Percentiles rank a stretch among this genome's conserved stretches.
Conservation (phyloP, 192 early-diverging fungal genomes). For the Linnemannia zychae region DNA sequence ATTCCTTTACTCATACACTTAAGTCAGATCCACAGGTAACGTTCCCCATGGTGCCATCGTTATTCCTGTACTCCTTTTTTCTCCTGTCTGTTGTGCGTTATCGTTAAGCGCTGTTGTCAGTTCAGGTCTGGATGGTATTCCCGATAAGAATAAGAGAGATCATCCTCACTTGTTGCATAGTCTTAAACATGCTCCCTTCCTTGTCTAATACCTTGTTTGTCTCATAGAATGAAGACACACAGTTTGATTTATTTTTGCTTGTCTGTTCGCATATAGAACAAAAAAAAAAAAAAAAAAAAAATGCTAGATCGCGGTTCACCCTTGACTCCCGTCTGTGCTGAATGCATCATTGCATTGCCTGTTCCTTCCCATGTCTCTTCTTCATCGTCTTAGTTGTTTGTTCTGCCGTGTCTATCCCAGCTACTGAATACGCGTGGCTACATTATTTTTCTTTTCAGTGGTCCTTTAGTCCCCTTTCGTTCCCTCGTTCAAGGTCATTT, state of each 20-base stretch:
- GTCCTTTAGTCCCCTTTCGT: neutral
- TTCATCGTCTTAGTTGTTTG: neutral
- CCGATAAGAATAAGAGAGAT: neutral
- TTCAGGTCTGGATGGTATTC: neutral
- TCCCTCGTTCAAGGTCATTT: neutral
- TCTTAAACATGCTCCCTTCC: neutral
- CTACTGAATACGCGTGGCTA: no score
- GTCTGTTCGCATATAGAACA: neutral
- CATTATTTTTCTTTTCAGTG: no score
- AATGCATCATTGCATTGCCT: neutral
- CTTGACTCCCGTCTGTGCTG: slow-evolving; percentile 1
- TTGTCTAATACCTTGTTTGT: neutral
- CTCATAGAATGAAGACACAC: no score
- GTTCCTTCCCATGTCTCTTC: neutral
- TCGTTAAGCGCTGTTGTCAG: neutral
- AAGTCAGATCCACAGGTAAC: no score
- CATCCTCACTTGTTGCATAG: neutral
- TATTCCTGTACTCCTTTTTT: neutral
- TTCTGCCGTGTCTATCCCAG: neutral
- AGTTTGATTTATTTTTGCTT: neutral
- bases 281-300: neutral
- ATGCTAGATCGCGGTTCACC: neutral
- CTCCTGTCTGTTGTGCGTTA: neutral
- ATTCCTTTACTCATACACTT: no score
- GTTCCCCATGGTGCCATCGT: neutral